Evolutionary conservation across 176 grass and related monocot genomes (phyloP), one percentile per base, ranked within the genome.

Genomic region (Canna indica): DNA sequence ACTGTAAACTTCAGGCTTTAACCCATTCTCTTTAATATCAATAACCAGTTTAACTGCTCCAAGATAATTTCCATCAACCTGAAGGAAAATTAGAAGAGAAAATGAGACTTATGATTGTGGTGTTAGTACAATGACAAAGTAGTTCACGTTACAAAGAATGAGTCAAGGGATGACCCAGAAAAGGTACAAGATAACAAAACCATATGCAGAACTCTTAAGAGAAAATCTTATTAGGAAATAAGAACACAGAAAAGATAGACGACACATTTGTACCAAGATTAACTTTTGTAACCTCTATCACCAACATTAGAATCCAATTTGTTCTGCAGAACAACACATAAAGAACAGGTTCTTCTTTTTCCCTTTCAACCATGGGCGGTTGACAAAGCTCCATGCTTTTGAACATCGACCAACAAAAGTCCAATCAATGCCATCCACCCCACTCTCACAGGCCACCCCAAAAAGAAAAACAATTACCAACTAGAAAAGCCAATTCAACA

Each of bases 1-100:
- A 81, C 88, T 87, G 73, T 91, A 96, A n/a, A 91, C 81, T 82
- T 91, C 93, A 17, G 83, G 88, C 34, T 87, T 90, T 16, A 91
- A 72, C 22, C 77, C 79, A 58, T 52, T 80, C 76, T 90, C 88
- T 76, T 91, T 91, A 74, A 96, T 91, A 66, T 96, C 83, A 66
- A 90, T 81, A 31, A 96, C 81, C 72, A 91, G 70, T 76, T 83
- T 85, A 27, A 96, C 77, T 66, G 93, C 88, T 76, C 69, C 80
- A 36, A 50, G 42, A 73, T 89, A 91, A 75, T 91, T 76, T 67
- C 88, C 93, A 72, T 91, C 93, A 68, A 90, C 87, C 88, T 96
- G 73, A 27, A 47, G 86, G 36, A 68, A 71, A 16, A 77, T 71
- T 71, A 72, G 6, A 70, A 85, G 70, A 36, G 64, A 56, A 46